A percentile compares a stretch with the other conserved stretches of the same genome.
Evolutionary conservation across 2,329 filamentous ascomycete genomes (phyloP).

Genomic region (Aspergillus fijiensis): DNA sequence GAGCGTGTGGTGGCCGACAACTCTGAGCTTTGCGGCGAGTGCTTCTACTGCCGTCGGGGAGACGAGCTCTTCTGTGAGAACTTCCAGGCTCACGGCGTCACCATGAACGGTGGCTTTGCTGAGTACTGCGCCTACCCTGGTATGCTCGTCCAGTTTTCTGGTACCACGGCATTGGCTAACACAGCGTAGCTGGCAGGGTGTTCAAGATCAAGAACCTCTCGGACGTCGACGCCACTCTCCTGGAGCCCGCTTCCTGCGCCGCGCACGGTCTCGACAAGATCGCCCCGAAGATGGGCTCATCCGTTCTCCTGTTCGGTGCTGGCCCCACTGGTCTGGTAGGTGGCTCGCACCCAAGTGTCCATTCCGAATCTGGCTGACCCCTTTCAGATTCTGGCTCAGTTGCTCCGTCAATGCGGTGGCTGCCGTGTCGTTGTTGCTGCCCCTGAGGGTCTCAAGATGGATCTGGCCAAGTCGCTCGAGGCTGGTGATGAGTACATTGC

Average conservation of each 20-base stretch:
- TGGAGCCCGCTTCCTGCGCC: constrained; percentile 71
- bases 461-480: constrained; percentile 56
- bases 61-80: constrained; percentile 68
- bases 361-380: constrained; percentile 65
- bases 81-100: constrained; percentile 61
- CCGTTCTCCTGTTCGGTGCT: constrained; percentile 67
- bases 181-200: constrained; percentile 50
- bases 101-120: constrained; percentile 68
- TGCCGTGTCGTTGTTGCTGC: constrained; percentile 70
- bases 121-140: constrained; percentile 62
- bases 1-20: constrained; percentile 61
- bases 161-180: constrained; percentile 12
- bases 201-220: constrained; percentile 67
- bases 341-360: constrained; percentile 63
- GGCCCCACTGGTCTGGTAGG: constrained; percentile 65
- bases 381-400: constrained; percentile 55
- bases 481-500: constrained; percentile 51
- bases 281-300: constrained; percentile 62
- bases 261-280: constrained; percentile 70
- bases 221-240: constrained; percentile 67
- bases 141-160: constrained; percentile 15
- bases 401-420: constrained; percentile 64
- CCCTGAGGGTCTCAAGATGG: constrained; percentile 68
- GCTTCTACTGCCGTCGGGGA: constrained; percentile 71
- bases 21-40: constrained; percentile 65